A percentile compares a stretch with the other conserved stretches of the same genome.
phyloP scores from a whole-genome alignment of 352 stramenopile genomes.

The Phytopythium litorale region DNA sequence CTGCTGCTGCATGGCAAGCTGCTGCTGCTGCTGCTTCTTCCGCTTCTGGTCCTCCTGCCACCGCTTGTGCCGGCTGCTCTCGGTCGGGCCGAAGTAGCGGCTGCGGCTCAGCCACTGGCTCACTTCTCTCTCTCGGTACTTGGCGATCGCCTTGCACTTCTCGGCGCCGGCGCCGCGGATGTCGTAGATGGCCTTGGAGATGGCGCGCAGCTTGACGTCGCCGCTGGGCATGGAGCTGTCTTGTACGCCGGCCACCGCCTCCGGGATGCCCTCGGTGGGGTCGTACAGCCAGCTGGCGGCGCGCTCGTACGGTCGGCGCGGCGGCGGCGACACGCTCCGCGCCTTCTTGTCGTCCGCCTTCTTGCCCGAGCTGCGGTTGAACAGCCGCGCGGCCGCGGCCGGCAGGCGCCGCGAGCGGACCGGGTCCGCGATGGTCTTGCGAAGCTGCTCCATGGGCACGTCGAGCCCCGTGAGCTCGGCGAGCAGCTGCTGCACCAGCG shows the following conservation, averaged over 20 bases:
- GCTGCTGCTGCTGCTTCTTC: constrained; percentile 31
- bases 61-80: constrained; percentile 72
- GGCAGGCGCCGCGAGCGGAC: constrained; percentile 6
- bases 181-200: constrained; percentile 73
- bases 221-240: constrained; percentile 6
- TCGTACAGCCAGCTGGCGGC: constrained; percentile 67
- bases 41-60: constrained; percentile 73
- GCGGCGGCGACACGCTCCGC: constrained; percentile 1
- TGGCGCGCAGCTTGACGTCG: constrained; percentile 69
- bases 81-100: constrained; percentile 73
- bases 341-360: constrained; percentile 11
- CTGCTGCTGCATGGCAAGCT: constrained; percentile 17
- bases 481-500: constrained; percentile 17
- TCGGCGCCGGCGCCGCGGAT: constrained; percentile 60
- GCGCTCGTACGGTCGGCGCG: constrained; percentile 17
- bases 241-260: constrained; percentile 7
- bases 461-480: constrained; percentile 18
- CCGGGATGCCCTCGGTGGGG: constrained; percentile 37
- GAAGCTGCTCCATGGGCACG: constrained; percentile 6
- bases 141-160: constrained; percentile 49
- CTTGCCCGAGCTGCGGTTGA: constrained; percentile 6
- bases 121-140: constrained; percentile 48
- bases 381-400: constrained; percentile 11
- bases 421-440: constrained; percentile 4
- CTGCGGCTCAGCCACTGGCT: constrained; percentile 56